These are phyloP conservation scores for Trichophyton benhamiae DNA, from an alignment of 2,329 filamentous ascomycete species.

Conservation along the genomic window DNA sequence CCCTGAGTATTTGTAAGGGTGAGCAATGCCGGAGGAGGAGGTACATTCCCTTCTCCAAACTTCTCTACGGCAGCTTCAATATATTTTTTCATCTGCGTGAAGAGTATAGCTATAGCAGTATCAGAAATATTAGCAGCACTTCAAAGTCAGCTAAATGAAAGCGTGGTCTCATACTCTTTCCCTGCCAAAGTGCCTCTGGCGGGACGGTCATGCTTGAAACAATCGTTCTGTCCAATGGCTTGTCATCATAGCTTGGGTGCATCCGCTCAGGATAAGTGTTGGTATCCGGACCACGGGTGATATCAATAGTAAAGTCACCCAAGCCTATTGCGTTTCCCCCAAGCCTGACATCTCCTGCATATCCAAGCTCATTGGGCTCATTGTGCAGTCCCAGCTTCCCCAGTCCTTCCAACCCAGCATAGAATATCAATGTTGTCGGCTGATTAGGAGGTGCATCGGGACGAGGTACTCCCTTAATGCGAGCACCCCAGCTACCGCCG, in stretches of 20 bases:
- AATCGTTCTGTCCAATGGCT: constrained; percentile 62
- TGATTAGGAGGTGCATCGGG: constrained; percentile 54
- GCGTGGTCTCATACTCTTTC: constrained; percentile 46
- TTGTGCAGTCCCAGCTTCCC: constrained; percentile 52
- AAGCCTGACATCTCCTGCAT: constrained; percentile 53
- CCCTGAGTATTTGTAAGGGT: constrained; percentile 52
- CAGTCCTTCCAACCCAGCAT: constrained; percentile 65
- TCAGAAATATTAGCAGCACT: neutral
- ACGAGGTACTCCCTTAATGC: constrained; percentile 70
- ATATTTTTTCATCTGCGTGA: constrained; percentile 50
- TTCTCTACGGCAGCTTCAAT: constrained; percentile 48
- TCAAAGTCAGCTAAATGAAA: neutral
- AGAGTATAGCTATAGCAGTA: constrained; percentile 39
- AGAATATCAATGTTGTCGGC: constrained; percentile 70
- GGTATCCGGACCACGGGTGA: constrained; percentile 58
- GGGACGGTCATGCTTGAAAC: constrained; percentile 59
- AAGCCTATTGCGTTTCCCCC: constrained; percentile 58
- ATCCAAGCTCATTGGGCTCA: constrained; percentile 41
- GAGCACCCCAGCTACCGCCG: constrained; percentile 83
- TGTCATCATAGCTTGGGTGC: constrained; percentile 54
- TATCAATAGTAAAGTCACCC: constrained; percentile 64
- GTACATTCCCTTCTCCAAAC: constrained; percentile 53
- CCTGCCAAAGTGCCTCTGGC: constrained; percentile 67
- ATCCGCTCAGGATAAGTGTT: constrained; percentile 43
- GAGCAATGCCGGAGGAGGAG: constrained; percentile 76